Evolutionary conservation across 2,329 filamentous ascomycete genomes (phyloP).

Genomic region (Capronia coronata): DNA sequence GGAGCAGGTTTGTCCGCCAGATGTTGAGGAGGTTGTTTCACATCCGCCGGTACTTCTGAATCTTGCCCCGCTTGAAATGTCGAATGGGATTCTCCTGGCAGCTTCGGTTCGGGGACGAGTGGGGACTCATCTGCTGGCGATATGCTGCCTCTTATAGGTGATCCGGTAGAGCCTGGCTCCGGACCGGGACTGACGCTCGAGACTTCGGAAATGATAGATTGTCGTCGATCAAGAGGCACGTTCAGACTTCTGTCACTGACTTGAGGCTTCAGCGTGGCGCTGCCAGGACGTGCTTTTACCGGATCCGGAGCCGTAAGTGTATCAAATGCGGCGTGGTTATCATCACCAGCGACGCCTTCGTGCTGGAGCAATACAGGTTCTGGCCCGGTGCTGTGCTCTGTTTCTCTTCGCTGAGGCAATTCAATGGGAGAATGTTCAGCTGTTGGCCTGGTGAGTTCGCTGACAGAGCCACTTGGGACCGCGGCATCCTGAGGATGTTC

Average conservation of each 20-base stretch:
- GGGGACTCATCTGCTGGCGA: slow-evolving; percentile 19
- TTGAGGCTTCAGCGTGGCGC: slow-evolving; percentile 3
- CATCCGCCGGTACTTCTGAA: no score
- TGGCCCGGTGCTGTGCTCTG: neutral
- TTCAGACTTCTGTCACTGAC: slow-evolving; percentile 15
- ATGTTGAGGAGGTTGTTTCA: neutral
- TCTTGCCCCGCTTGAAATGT: no score
- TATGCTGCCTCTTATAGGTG: slow-evolving; percentile 10
- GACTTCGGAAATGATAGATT: slow-evolving; percentile 25
- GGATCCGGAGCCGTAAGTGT: slow-evolving; percentile 8
- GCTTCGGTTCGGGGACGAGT: neutral
- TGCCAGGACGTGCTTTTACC: slow-evolving; percentile 3
- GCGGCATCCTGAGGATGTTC: slow-evolving; percentile 10
- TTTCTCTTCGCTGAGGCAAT: slow-evolving; percentile 3
- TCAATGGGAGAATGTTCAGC: slow-evolving; percentile 17
- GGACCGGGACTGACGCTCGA: slow-evolving; percentile 22
- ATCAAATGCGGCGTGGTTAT: neutral
- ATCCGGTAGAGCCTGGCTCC: slow-evolving; percentile 1
- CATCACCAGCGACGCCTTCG: neutral
- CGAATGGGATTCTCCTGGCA: neutral
- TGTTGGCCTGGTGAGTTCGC: slow-evolving; percentile 17
- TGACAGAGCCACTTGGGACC: slow-evolving; percentile 19
- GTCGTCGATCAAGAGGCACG: slow-evolving; percentile 12
- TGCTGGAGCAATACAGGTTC: slow-evolving; percentile 1
- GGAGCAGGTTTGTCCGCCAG: neutral